Evolutionary conservation across 192 early-diverging fungal species (phyloP), one percentile per base, ranked within the genome.

Genomic region (Umbelopsis sp.): DNA sequence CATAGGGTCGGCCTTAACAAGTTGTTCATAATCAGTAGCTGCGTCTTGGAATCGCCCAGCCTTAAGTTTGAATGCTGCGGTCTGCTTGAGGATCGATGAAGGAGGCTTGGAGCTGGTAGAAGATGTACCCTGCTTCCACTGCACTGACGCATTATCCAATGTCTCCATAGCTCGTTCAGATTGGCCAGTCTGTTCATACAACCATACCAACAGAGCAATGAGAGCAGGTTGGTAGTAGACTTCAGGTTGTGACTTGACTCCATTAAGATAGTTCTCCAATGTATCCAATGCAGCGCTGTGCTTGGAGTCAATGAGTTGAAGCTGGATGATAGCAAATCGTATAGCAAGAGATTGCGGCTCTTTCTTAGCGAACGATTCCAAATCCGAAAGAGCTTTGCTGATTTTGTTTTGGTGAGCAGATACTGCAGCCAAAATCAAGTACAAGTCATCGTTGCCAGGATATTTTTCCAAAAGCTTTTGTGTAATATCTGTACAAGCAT

Each of bases 171-270:
- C 85, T 31, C 84, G 84, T 36, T 89, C 85, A 12, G 83, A 72
- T 54, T 87, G 81, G n/a, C 81, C 85, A 10, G 84, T 81, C 32
- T 92, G 81, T 38, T 87, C 88, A 77, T 92, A 89, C 36, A 93
- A 70, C 90, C 90, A 91, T 11, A 91, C 87, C 43, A 89, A 73
- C 24, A 93, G 76, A 0, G 91, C 89, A n/a, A 93, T 85, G 3
- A 90, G 70, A 32, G 79, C 91, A 7, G 91, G 90, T 43, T 81
- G 81, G 50, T 90, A 80, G 54, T 72, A 71, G 22, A 81, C 72
- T 52, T 71, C 59, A 31, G 66, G 43, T n/a, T 45, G 45, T n/a
- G 56, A 62, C 20, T 71, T 36, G 49, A 31, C 52, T 1, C 41
- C n/a, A 22, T 71, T 78, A 45, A 89, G 56, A 71, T 82, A 88